These are phyloP conservation scores for Trypanosoma scelopori DNA, from an alignment of 208 protist species.

Conservation along the genomic window DNA sequence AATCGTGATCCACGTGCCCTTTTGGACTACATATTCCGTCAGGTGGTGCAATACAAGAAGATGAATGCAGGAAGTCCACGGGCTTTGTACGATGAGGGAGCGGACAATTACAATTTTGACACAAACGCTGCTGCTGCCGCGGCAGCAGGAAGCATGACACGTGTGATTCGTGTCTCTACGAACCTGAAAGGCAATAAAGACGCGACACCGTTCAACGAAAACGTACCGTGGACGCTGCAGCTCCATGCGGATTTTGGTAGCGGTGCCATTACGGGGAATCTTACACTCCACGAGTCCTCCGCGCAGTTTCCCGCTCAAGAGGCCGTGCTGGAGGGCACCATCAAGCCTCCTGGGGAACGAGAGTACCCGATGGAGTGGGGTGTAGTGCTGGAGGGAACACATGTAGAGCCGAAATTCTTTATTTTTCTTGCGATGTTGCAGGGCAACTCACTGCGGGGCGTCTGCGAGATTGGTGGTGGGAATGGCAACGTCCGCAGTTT, in stretches of 20 bases:
- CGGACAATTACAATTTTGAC: constrained; percentile 16
- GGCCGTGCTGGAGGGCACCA: constrained; percentile 74
- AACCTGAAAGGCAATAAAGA: constrained; percentile 45
- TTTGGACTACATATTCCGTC: constrained; percentile 92
- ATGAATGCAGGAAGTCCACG: constrained; percentile 35
- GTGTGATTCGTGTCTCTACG: constrained; percentile 75
- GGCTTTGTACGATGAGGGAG: neutral
- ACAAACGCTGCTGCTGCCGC: constrained; percentile 51
- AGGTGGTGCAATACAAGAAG: constrained; percentile 94
- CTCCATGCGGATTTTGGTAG: constrained; percentile 73
- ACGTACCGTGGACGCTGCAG: constrained; percentile 70
- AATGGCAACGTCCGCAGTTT: constrained; percentile 71
- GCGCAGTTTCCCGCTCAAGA: constrained; percentile 66
- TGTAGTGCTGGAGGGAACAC: constrained; percentile 50
- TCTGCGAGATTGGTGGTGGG: constrained; percentile 60
- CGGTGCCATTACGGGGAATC: constrained; percentile 67
- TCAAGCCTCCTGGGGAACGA: constrained; percentile 72
- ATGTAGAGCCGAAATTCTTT: constrained; percentile 71
- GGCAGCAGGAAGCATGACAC: constrained; percentile 58
- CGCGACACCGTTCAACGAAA: constrained; percentile 82
- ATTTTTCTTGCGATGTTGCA: constrained; percentile 83
- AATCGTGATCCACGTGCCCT: constrained; percentile 89
- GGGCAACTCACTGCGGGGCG: constrained; percentile 81
- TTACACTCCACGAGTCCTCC: constrained; percentile 67
- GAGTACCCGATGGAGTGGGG: constrained; percentile 90